Conservation (phyloP, 306 rosid genomes). For the Lathyrus oleraceus region DNA sequence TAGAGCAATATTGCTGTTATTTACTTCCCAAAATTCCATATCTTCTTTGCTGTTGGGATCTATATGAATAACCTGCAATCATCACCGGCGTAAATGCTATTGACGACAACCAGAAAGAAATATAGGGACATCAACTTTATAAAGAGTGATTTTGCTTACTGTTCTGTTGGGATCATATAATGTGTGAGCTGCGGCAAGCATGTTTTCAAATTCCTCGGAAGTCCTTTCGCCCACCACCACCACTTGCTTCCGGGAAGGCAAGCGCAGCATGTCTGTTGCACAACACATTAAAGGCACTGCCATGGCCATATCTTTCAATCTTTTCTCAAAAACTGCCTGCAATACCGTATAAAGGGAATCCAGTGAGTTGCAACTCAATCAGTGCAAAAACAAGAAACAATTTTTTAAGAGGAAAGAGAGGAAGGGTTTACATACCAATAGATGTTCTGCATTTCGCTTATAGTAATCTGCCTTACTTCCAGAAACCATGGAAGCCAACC, state of each 20-base stretch:
- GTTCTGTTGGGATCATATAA: constrained; percentile 75
- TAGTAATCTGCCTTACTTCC: constrained; percentile 64
- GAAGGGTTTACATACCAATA: constrained; percentile 57
- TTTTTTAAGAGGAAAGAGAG: constrained; percentile 21
- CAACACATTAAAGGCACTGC: constrained; percentile 99
- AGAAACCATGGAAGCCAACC: constrained; percentile 72
- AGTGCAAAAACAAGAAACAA: constrained; percentile 9
- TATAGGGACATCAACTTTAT: background rate
- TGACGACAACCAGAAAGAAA: constrained; percentile 13
- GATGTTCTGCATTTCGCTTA: constrained; percentile 76
- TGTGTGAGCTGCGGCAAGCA: constrained; percentile 73
- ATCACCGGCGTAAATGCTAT: constrained; percentile 16
- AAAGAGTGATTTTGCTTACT: constrained; percentile 47
- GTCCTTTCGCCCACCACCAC: constrained; percentile 74
- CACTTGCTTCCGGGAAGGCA: constrained; percentile 66
- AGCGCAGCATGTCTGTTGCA: constrained; percentile 73
- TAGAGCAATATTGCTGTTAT: constrained; percentile 62
- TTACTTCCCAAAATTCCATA: constrained; percentile 81
- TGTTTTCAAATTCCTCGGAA: constrained; percentile 55
- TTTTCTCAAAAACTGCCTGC: constrained; percentile 86
- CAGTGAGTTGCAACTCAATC: constrained; percentile 27
- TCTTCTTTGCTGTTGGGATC: constrained; percentile 67
- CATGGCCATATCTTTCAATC: constrained; percentile 77
- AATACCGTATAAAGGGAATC: constrained; percentile 16
- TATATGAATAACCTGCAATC: constrained; percentile 71